These are phyloP conservation scores for Spirogloea muscicola DNA, from an alignment of 139 green algal genomes.

Conservation along the genomic window DNA sequence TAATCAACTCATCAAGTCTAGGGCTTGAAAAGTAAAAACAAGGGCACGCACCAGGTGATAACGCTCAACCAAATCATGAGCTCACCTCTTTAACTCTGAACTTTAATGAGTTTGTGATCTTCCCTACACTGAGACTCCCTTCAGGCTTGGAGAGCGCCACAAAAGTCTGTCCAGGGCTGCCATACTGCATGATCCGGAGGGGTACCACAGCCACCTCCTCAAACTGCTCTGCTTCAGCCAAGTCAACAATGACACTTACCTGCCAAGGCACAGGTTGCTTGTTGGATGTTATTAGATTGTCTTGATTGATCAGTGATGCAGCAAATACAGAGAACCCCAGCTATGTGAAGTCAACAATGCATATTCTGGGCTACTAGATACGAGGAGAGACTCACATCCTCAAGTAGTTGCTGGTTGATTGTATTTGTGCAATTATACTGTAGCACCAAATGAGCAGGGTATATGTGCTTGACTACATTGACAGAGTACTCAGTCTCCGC, in stretches of 20 bases:
- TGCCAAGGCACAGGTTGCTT: slow-evolving; percentile 71
- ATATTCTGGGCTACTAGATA: no score
- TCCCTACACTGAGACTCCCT: slow-evolving; percentile 60
- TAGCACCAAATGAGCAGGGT: slow-evolving; percentile 76
- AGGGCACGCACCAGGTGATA: background rate
- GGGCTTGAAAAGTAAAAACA: background rate
- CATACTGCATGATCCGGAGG: slow-evolving; percentile 76
- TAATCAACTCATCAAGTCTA: slow-evolving; percentile 22
- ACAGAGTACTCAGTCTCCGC: slow-evolving; percentile 65
- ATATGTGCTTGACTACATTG: slow-evolving; percentile 86
- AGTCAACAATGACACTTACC: slow-evolving; percentile 77
- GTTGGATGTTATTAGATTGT: slow-evolving; percentile 91
- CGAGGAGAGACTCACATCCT: slow-evolving; percentile 81
- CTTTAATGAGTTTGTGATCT: slow-evolving; percentile 71
- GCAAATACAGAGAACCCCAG: slow-evolving; percentile 70
- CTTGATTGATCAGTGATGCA: slow-evolving; percentile 98
- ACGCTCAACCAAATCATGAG: background rate
- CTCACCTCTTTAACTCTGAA: slow-evolving; percentile 92
- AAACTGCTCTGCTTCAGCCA: slow-evolving; percentile 79
- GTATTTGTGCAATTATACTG: slow-evolving; percentile 99
- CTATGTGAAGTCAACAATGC: no score
- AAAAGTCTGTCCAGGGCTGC: slow-evolving; percentile 71
- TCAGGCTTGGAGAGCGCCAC: slow-evolving; percentile 65
- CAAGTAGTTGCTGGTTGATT: slow-evolving; percentile 87
- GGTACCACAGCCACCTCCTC: slow-evolving; percentile 73